Evolutionary conservation across 495 filamentous ascomycete species (phyloP), one percentile per base, ranked within the genome.

Genomic region (Neurospora discreta): DNA sequence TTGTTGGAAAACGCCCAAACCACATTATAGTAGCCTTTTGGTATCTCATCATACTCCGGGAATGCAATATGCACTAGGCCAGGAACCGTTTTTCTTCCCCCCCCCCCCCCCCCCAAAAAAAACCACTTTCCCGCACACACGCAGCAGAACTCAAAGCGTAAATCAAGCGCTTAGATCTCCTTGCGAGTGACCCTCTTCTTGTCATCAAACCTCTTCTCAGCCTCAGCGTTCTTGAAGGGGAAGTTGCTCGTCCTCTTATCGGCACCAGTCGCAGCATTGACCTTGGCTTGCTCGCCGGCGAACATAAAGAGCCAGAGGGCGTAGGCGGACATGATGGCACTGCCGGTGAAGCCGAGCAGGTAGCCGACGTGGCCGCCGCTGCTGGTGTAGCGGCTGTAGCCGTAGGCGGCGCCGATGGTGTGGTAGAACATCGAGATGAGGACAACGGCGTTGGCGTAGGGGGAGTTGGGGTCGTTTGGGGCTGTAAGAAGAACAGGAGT

Each of bases 241-340:
- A 90, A 97, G 36, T 91, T 90, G 72, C 90, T 88, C 16, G 88
- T 93, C 77, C 91, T 85, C 83, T 93, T 92, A 78, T 95, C 93
- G 6, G 88, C 91, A 0, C 92, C 92, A 0, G 91, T 95, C 79
- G 86, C 87, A 72, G 86, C 83, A 76, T 86, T 90, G 68, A 93
- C 90, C 69, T 83, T 81, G 2, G 87, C 88, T 74, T 87, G 81
- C 30, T 85, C 88, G 44, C 83, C 90, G 1, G 85, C 92, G 77
- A 96, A 97, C 46, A 96, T 76, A 69, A 93, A 74, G 74, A 89
- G 89, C 92, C 92, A 96, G 10, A 90, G 75, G 5, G 90, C 93
- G 20, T 92, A 78, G 3, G 83, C 81, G 10, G 87, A 87, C 70
- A 96, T 79, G 16, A 79, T 16, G 2, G 83, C 84, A 69, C 88